Evolutionary conservation across 179 eudicot species (phyloP).

Genomic region (Beta macrorhiza): DNA sequence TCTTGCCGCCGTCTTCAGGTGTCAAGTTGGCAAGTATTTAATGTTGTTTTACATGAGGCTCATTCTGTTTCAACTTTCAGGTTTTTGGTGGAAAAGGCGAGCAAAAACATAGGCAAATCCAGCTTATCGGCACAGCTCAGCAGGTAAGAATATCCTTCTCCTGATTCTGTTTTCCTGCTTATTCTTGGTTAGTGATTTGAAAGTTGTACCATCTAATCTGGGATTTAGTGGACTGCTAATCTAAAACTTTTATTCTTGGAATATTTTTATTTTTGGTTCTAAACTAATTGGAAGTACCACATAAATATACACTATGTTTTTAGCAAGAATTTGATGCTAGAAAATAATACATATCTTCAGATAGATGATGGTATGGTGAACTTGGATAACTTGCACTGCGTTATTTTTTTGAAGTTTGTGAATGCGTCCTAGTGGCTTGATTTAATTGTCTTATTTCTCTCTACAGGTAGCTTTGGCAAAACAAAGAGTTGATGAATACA

Average conservation of each 20-base stretch:
- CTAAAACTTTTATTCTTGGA: not conserved
- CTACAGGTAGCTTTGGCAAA: constrained; percentile 81
- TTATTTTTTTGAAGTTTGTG: not conserved
- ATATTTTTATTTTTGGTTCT: too few relatives aligned
- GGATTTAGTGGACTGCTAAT: not conserved
- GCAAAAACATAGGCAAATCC: constrained; percentile 77
- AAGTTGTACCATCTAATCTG: not conserved
- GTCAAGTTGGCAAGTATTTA: not conserved
- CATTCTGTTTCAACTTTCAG: constrained; percentile 33
- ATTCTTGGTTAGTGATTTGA: not conserved
- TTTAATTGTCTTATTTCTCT: constrained; percentile 8
- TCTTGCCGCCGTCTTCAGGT: not conserved
- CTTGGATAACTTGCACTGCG: not conserved
- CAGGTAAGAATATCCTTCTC: constrained; percentile 46
- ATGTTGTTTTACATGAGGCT: not conserved
- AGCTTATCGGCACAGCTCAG: constrained; percentile 73
- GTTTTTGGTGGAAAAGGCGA: constrained; percentile 88
- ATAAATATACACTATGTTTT: not conserved
- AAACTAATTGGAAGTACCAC: not conserved
- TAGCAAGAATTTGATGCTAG: constrained; percentile 1
- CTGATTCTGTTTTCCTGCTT: not conserved
- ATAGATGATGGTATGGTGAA: not conserved
- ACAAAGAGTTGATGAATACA: constrained; percentile 82
- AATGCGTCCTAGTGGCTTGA: not conserved
- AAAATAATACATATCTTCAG: not conserved